Conservation (phyloP, 257 asterid genomes). For the Vinca minor region DNA sequence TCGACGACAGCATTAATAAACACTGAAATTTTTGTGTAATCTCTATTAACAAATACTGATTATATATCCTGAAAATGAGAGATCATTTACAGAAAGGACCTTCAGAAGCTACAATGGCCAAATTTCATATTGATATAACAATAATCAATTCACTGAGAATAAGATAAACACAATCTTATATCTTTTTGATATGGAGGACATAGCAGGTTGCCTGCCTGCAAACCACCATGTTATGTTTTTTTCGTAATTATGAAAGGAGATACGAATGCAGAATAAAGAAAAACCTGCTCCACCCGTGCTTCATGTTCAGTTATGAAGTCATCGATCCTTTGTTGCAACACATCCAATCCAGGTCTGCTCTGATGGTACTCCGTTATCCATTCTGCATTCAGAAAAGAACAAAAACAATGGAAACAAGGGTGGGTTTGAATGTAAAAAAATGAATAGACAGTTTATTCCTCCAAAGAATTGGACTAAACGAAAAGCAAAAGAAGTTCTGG, state of each 20-base stretch:
- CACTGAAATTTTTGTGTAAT: background rate
- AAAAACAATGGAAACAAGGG: background rate
- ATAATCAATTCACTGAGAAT: background rate
- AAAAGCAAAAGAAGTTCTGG: background rate
- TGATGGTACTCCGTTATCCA: constrained; percentile 69
- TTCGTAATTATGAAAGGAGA: background rate
- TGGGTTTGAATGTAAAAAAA: background rate
- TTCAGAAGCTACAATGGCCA: background rate
- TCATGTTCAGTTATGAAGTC: constrained; percentile 75
- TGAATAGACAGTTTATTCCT: background rate
- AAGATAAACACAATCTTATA: background rate
- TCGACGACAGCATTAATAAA: background rate
- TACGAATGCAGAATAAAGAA: background rate
- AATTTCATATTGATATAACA: background rate
- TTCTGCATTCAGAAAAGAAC: constrained; percentile 38
- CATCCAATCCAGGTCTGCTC: constrained; percentile 64
- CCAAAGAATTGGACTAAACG: background rate
- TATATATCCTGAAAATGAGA: background rate
- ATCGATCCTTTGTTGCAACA: constrained; percentile 78
- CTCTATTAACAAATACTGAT: background rate
- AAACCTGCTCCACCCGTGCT: constrained; percentile 66
- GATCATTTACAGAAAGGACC: background rate
- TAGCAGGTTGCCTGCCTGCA: background rate
- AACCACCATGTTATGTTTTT: background rate
- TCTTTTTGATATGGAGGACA: background rate